These are phyloP conservation scores for Lathyrus sativus DNA, from an alignment of 306 rosid species.

Conservation along the genomic window DNA sequence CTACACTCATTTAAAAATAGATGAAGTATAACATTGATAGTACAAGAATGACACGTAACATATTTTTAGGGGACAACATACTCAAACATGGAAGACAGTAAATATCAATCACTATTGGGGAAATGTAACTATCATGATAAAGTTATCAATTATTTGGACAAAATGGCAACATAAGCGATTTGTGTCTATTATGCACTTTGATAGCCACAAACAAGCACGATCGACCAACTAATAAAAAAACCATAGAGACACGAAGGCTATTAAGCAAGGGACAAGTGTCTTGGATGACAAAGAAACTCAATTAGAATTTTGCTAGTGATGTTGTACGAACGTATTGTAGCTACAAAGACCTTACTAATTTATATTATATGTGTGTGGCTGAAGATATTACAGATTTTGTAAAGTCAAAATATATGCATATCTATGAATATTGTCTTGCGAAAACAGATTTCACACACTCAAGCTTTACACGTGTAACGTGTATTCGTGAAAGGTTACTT, in stretches of 20 bases:
- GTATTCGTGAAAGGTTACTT: no score
- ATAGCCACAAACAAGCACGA: conserved; percentile 11
- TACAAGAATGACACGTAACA: conserved; percentile 39
- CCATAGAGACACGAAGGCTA: not conserved
- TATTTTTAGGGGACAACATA: conserved; percentile 20
- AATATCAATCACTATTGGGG: not conserved
- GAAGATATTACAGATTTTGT: conserved; percentile 19
- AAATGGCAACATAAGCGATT: conserved; percentile 15
- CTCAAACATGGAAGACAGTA: conserved; percentile 25
- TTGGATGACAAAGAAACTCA: conserved; percentile 32
- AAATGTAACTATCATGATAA: conserved; percentile 28
- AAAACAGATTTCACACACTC: not conserved
- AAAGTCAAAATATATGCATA: conserved; percentile 18
- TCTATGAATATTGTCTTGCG: not conserved
- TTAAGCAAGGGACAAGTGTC: conserved; percentile 32
- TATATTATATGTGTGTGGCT: conserved; percentile 5
- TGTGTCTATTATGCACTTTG: conserved; percentile 27
- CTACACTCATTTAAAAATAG: not conserved
- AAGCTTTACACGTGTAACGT: not conserved
- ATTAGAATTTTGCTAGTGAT: conserved; percentile 32
- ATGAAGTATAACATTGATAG: not conserved
- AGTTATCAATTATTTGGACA: conserved; percentile 34
- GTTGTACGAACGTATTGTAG: conserved; percentile 3
- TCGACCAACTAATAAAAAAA: not conserved
- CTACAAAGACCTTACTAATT: conserved; percentile 4